Evolutionary conservation across 768 basidiomycete genomes (phyloP).

Genomic region (Lanmaoa pseudosensibilis): DNA sequence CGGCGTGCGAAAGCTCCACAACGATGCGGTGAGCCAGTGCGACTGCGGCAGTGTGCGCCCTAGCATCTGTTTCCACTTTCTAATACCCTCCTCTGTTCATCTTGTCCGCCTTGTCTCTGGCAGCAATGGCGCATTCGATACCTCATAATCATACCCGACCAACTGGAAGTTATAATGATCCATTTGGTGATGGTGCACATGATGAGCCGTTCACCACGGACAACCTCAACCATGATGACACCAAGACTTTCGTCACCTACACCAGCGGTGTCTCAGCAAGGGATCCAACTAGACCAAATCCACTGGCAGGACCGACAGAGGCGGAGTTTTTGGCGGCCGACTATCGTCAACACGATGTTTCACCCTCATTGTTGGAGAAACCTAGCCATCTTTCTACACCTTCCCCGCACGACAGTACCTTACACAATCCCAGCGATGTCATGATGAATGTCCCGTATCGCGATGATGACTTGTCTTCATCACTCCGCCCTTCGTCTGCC

Average conservation of each 20-base stretch:
- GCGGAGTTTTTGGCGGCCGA: conserved; percentile 28
- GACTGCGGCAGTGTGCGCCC: neutral
- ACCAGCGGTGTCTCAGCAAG: conserved; percentile 21
- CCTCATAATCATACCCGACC: conserved; percentile 10
- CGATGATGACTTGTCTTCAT: conserved; percentile 21
- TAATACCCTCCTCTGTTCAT: neutral
- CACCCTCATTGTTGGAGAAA: conserved; percentile 12
- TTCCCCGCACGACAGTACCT: conserved; percentile 9
- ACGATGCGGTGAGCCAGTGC: neutral
- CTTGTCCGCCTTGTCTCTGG: conserved; percentile 22
- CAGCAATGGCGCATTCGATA: conserved; percentile 25
- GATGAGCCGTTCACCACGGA: conserved; percentile 23
- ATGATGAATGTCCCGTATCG: conserved; percentile 18
- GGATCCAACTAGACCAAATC: conserved; percentile 9
- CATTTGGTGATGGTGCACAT: conserved; percentile 26
- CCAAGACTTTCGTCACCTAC: conserved; percentile 19
- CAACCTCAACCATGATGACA: conserved; percentile 17
- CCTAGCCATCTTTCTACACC: conserved; percentile 19
- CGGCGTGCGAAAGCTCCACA: conserved; percentile 22
- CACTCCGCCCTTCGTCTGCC: conserved; percentile 12
- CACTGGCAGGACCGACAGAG: conserved; percentile 15
- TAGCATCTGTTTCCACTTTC: neutral
- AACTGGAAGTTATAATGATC: conserved; percentile 20
- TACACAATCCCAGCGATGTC: conserved; percentile 3
- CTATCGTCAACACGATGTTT: conserved; percentile 24